Base-by-base conservation (phyloP, 164 flowering plant genomes). In the Aristolochia californica region DNA sequence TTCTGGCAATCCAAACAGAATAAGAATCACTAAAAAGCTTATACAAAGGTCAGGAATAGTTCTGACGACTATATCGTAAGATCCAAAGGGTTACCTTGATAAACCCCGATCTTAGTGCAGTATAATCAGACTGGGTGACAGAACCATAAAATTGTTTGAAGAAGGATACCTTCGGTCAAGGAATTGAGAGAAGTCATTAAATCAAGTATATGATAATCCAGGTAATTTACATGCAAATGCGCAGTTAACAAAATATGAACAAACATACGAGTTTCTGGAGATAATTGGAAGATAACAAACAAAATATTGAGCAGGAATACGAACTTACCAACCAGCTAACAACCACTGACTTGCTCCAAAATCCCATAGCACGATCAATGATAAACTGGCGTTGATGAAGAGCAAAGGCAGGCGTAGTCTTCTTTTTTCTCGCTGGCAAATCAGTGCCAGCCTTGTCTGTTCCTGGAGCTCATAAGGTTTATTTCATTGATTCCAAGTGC, bases 71-170 rank as follows among this genome's bases (percentile, higher is more conserved):
- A 47, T 3, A 22, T 52, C 9, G 27, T 48, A 47, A 23, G 9
- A 49, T 28, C 38, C 15, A 40, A 18, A 23, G 13, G 5, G 63
- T 68, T 71, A 86, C 96, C 83, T 62, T 83, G 50, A 88, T 85
- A 67, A 91, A 91, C 55, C 97, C 97, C 10, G 72, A 61, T 27
- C 97, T 78, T 26, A 87, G 51, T 55, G 94, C 87, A 24, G 75
- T 45, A 58, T 90, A 90, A 67, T 90, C 97, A 51, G 94, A 63
- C 72, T 75, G 74, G 13, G 83, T 81, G 44, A 90, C 87, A 28
- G 97, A 83, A 14, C 74, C 91, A 70, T 81, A 75, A 55, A 90
- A 83, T 61, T 90, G 97, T 70, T 90, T 90, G 68, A 80, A 57
- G 68, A 87, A 85, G 11, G 97, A 79, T 38, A 63, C 75, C 95